Evolutionary conservation across 176 grass and related monocot species (phyloP).

Genomic region (Thalia dealbata): DNA sequence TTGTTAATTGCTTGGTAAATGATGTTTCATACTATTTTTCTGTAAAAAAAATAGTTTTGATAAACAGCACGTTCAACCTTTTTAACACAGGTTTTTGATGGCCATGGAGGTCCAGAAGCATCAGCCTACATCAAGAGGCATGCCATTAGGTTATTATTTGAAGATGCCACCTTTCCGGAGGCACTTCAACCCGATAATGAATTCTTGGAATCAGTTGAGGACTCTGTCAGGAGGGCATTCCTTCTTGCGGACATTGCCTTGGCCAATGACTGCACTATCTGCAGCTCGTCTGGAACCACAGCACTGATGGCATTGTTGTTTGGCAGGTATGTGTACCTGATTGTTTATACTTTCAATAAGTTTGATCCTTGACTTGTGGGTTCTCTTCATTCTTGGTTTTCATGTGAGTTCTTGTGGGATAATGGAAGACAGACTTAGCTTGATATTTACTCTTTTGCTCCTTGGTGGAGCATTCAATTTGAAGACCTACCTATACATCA

Average conservation of each 20-base stretch:
- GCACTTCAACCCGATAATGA: slow-evolving; percentile 32
- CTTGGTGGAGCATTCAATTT: not conserved
- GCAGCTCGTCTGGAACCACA: slow-evolving; percentile 74
- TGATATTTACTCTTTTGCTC: not conserved
- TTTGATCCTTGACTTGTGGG: not conserved
- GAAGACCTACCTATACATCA: no score
- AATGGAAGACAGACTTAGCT: not conserved
- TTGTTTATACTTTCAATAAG: not conserved
- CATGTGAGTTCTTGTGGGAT: not conserved
- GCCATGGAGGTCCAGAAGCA: slow-evolving; percentile 80
- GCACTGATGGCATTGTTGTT: slow-evolving; percentile 62
- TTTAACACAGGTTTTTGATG: slow-evolving; percentile 68
- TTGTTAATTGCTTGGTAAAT: not conserved
- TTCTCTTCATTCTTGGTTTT: not conserved
- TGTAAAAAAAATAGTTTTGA: not conserved
- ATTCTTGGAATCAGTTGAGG: slow-evolving; percentile 46
- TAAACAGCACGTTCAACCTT: not conserved
- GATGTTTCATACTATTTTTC: not conserved
- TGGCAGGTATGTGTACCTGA: slow-evolving; percentile 33
- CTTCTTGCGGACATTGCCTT: slow-evolving; percentile 59
- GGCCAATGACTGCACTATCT: slow-evolving; percentile 42
- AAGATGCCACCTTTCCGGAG: slow-evolving; percentile 51
- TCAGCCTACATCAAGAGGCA: slow-evolving; percentile 71
- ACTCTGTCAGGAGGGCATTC: slow-evolving; percentile 39
- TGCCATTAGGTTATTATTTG: slow-evolving; percentile 56